Conservation (phyloP, 768 basidiomycete species). For the Psilocybe cubensis region DNA sequence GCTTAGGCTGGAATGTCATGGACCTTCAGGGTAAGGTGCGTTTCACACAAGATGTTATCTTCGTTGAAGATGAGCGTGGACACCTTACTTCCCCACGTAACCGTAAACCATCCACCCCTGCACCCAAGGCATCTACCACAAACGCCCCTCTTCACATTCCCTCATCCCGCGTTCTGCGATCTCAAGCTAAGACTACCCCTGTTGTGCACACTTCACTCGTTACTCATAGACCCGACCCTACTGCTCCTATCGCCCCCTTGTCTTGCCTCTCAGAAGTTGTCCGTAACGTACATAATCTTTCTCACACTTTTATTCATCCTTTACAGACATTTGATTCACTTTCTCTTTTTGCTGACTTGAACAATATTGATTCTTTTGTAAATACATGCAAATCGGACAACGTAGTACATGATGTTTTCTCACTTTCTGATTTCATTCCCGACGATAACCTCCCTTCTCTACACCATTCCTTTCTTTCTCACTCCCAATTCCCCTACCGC, state of each 20-base stretch:
- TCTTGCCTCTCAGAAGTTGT: neutral
- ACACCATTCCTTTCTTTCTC: neutral
- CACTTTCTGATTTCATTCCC: too few species aligned
- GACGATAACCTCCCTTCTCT: neutral
- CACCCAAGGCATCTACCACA: neutral
- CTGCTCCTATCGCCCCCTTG: too few species aligned
- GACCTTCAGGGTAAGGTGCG: constrained; percentile 17
- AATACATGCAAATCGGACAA: neutral
- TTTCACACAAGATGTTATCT: constrained; percentile 32
- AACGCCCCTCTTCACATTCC: neutral
- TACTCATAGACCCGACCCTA: neutral
- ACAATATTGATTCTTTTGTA: neutral
- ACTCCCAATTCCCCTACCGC: neutral
- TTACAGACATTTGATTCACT: neutral
- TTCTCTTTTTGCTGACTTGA: neutral
- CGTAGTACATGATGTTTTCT: too few species aligned
- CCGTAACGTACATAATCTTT: neutral
- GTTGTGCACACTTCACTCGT: neutral
- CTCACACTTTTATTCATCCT: neutral
- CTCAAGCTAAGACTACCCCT: too few species aligned
- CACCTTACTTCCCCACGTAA: constrained; percentile 1
- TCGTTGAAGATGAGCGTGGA: constrained; percentile 24
- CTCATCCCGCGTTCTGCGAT: too few species aligned
- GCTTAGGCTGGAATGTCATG: constrained; percentile 23
- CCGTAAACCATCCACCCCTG: neutral